Conservation (phyloP, 2,329 filamentous ascomycete genomes). For the Nothophoma quercina region DNA sequence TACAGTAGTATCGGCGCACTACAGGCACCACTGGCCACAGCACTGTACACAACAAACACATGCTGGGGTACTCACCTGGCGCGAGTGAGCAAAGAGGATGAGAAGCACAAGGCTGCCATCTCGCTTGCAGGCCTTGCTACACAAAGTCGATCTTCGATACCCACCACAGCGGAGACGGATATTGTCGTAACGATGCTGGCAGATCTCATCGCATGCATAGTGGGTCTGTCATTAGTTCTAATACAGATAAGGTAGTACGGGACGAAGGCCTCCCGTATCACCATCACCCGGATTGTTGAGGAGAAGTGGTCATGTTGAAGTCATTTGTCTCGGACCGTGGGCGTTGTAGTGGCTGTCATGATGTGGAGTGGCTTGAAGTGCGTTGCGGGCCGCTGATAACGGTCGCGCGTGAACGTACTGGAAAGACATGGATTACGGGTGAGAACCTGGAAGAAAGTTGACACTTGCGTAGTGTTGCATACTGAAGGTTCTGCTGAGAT, state of each 20-base stretch:
- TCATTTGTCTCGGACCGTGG: neutral
- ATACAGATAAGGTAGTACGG: neutral
- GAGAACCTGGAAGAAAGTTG: neutral
- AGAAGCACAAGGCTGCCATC: conserved; percentile 8
- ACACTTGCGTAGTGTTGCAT: neutral
- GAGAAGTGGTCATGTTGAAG: conserved; percentile 4
- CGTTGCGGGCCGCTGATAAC: conserved; percentile 1
- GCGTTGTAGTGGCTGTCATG: neutral
- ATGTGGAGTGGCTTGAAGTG: no score
- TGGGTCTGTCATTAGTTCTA: no score
- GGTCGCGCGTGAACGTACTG: neutral
- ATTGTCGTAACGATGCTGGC: conserved; percentile 11
- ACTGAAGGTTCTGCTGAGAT: neutral
- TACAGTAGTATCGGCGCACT: conserved; percentile 3
- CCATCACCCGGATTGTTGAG: neutral
- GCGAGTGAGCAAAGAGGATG: neutral
- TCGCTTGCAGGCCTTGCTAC: neutral
- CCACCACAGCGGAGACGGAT: conserved; percentile 5
- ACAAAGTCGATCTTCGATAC: conserved; percentile 6
- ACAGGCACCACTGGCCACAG: neutral
- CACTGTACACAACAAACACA: neutral
- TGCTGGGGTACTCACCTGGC: neutral
- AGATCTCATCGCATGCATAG: conserved; percentile 2
- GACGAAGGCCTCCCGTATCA: neutral
- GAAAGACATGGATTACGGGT: no score